Conservation (phyloP, 2,329 filamentous ascomycete species). For the Phaeosphaeriaceae sp. region DNA sequence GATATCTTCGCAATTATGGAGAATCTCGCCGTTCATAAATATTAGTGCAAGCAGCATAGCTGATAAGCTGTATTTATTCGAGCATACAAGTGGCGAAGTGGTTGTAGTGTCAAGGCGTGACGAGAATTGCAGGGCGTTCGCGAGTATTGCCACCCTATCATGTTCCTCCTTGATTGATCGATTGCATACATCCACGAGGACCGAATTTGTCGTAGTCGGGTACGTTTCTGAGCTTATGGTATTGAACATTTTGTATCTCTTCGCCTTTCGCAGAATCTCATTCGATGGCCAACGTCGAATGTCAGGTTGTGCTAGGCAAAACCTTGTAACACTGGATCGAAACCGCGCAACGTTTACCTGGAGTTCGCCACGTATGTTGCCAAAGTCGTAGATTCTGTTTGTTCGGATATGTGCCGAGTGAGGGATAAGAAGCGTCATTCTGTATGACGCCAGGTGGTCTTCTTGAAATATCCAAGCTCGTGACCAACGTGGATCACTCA, state of each 20-base stretch:
- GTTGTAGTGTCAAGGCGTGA: slow-evolving; percentile 14
- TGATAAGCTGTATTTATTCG: slow-evolving; percentile 19
- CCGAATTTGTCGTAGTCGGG: slow-evolving; percentile 18
- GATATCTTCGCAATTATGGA: background rate
- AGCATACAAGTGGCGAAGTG: slow-evolving; percentile 1
- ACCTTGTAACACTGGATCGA: slow-evolving; percentile 21
- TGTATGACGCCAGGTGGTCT: slow-evolving; percentile 21
- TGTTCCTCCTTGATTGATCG: slow-evolving; percentile 15
- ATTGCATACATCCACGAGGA: slow-evolving; percentile 21
- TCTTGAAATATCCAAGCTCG: slow-evolving; percentile 35
- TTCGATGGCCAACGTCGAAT: slow-evolving; percentile 6
- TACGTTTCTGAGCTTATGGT: slow-evolving; percentile 7
- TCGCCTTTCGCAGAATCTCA: slow-evolving; percentile 21
- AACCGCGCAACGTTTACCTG: slow-evolving; percentile 15
- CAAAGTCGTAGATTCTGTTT: slow-evolving; percentile 4
- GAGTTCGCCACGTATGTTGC: slow-evolving; percentile 17
- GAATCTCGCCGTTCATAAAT: slow-evolving; percentile 22
- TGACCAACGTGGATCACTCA: slow-evolving; percentile 24
- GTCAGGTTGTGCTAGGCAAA: slow-evolving; percentile 17
- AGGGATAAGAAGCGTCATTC: slow-evolving; percentile 27
- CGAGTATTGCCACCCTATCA: slow-evolving; percentile 24
- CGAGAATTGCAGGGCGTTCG: slow-evolving; percentile 21
- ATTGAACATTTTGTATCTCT: slow-evolving; percentile 31
- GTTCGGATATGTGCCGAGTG: background rate
- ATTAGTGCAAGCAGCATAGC: slow-evolving; percentile 18